A percentile compares a stretch with the other conserved stretches of the same genome.
Evolutionary conservation across 73 alveolate species (phyloP).

Genomic region (Tetrahymena malaccensis): DNA sequence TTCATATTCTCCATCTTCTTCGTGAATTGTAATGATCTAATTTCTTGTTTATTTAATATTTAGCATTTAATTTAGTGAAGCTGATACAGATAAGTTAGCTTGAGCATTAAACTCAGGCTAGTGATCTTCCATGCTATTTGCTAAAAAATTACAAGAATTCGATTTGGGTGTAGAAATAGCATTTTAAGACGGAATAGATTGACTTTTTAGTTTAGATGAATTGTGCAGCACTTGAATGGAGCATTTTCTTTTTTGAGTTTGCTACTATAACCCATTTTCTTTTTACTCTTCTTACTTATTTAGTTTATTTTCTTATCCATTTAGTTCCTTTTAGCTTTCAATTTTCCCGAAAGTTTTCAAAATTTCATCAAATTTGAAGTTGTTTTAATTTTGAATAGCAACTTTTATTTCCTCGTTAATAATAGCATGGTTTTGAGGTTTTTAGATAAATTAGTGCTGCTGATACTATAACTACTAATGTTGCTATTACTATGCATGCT

Average conservation of each 20-base stretch:
- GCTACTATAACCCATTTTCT: neutral
- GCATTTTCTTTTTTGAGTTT: neutral
- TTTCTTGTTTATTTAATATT: neutral
- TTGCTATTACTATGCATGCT: neutral
- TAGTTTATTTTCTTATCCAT: neutral
- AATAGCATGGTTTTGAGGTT: neutral
- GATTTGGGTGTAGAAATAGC: neutral
- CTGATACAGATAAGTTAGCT: neutral
- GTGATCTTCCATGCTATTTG: neutral
- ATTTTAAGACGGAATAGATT: neutral
- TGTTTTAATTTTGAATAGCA: too few species aligned
- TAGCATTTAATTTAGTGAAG: neutral
- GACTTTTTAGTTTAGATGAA: neutral
- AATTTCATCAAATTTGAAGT: neutral
- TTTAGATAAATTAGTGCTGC: neutral
- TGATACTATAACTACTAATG: too few species aligned
- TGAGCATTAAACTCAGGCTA: neutral
- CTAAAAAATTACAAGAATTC: neutral
- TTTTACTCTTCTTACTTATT: neutral
- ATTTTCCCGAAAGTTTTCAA: neutral
- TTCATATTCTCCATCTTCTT: neutral
- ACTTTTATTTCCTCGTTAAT: too few species aligned
- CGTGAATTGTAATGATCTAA: neutral
- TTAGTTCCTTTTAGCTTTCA: neutral
- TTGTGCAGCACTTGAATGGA: neutral